Base-by-base conservation (phyloP, 495 filamentous ascomycete species). In the Penicillium antarcticum region DNA sequence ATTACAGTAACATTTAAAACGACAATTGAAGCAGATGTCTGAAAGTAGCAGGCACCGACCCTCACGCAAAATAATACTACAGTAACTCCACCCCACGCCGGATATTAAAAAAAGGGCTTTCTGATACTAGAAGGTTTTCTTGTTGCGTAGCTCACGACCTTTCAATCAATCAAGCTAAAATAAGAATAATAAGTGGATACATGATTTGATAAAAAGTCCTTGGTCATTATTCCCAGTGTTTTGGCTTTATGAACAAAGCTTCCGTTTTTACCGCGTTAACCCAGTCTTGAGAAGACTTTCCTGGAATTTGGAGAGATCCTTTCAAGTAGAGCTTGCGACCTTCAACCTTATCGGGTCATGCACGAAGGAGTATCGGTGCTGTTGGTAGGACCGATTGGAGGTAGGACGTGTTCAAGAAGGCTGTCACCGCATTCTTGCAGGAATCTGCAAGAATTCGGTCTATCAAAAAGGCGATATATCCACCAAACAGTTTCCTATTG, bases 281-380 rank as follows among this genome's bases (percentile, higher is more conserved):
- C 38, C 29, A 47, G 2, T 48, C 52, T 13, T 37, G 19, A 29
- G 42, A 14, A n/a, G 13, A 3, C 18, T 54, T 29, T 39, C 37
- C 44, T 21, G 45, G 38, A 17, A 54, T 38, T n/a, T 36, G 43
- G 12, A 54, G 12, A 7, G 38, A 43, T 17, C 52, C 45, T 42
- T n/a, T n/a, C n/a, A n/a, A n/a, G n/a, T n/a, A 54, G 10, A 48
- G n/a, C 23, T 54, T 54, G 21, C 52, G 45, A 23, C 52, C 52
- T 29, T 54, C 45, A 23, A 54, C 18, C 29, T 39, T 54, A 7
- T 46, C 45, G 8, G 52, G 52, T 45, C 39, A 54, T 16, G 39
- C 52, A 38, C 43, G 38, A 8, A 54, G 52, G 23, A 54, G 19
- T n/a, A 54, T 43, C 31, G 45, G 43, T 11, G 39, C 31, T 38